Base-by-base conservation (phyloP, 2,329 filamentous ascomycete species). In the Colletotrichum nymphaeae region DNA sequence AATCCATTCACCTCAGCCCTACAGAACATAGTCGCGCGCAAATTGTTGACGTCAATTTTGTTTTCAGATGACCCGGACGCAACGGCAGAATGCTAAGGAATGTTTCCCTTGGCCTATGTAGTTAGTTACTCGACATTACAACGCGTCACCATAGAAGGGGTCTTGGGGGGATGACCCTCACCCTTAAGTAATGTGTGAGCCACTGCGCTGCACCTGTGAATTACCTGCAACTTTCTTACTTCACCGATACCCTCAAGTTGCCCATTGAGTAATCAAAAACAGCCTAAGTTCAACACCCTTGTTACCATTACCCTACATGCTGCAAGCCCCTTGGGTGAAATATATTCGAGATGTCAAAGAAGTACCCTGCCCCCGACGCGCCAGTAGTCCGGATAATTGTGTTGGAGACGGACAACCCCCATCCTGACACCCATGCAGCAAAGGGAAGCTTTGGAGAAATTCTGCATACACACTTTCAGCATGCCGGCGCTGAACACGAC, bases 401-500 rank as follows among this genome's bases (percentile, higher is more conserved):
- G 71, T 84, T 91, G 8, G 89, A 91, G 78, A 91, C 89, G 0
- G 89, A 91, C 76, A 82, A 85, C 67, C 85, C 88, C 30, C 86
- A 90, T 74, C 85, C 87, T 14, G 83, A 89, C 8, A 89, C 87
- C 1, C 78, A 86, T 58, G 77, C 82, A 22, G 82, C 85, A 58
- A 83, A 81, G n/a, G 89, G 89, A 16, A 84, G 84, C 6, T 91
- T 90, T 76, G 88, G 88, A 9, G 81, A 89, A 53, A 86, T 91
- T 28, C 78, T 91, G 11, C 83, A 90, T 73, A 76, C 82, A 1
- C 84, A 89, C 52, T 89, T 91, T 74, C 80, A 82, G 26, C 79
- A 82, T 42, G 89, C 88, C 2, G 90, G 89, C 4, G 79, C 83
- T 26, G 81, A 82, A 2, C 89, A 91, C 73, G 81, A 87, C 30